Evolutionary conservation across 495 filamentous ascomycete genomes (phyloP).

Genomic region (Hypoxylon cercidicola): DNA sequence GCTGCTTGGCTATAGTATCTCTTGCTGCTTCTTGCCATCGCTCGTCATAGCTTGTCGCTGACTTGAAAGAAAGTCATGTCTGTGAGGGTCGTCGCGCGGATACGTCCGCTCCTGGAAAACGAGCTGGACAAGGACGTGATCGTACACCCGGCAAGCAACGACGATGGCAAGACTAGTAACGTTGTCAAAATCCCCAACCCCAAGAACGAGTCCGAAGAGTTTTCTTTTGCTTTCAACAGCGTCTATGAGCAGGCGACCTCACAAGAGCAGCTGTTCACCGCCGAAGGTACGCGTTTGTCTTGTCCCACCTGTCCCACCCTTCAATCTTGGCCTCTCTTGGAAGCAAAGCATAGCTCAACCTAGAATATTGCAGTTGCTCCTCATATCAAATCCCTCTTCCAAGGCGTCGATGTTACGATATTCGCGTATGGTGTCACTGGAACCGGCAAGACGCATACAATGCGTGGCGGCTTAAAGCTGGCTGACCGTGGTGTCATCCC

Average conservation of each 20-base stretch:
- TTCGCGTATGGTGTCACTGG: slow-evolving; percentile 98
- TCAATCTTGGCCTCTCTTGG: slow-evolving; percentile 8
- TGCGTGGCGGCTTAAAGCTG: slow-evolving; percentile 91
- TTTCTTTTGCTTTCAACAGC: slow-evolving; percentile 93
- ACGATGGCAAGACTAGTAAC: slow-evolving; percentile 67
- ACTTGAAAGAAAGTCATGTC: slow-evolving; percentile 57
- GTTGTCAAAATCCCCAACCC: slow-evolving; percentile 93
- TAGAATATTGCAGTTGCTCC: slow-evolving; percentile 55
- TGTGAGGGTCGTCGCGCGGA: slow-evolving; percentile 87
- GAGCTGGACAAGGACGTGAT: slow-evolving; percentile 88
- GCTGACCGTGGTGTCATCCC: slow-evolving; percentile 94
- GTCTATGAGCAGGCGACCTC: slow-evolving; percentile 83
- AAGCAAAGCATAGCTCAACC: slow-evolving; percentile 14
- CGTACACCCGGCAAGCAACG: slow-evolving; percentile 68
- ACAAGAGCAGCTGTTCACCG: slow-evolving; percentile 87
- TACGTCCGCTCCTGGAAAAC: slow-evolving; percentile 84
- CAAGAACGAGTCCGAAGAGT: slow-evolving; percentile 89
- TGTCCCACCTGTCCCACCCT: slow-evolving; percentile 6
- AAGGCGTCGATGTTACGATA: slow-evolving; percentile 90
- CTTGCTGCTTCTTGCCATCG: slow-evolving; percentile 1
- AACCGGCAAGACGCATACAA: slow-evolving; percentile 97
- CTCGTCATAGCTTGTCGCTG: slow-evolving; percentile 10
- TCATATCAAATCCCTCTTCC: slow-evolving; percentile 88
- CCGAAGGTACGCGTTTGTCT: slow-evolving; percentile 72
- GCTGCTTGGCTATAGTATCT: background rate